phyloP scores from a whole-genome alignment of 345 rosid species.

The Pugionium dolabratum region DNA sequence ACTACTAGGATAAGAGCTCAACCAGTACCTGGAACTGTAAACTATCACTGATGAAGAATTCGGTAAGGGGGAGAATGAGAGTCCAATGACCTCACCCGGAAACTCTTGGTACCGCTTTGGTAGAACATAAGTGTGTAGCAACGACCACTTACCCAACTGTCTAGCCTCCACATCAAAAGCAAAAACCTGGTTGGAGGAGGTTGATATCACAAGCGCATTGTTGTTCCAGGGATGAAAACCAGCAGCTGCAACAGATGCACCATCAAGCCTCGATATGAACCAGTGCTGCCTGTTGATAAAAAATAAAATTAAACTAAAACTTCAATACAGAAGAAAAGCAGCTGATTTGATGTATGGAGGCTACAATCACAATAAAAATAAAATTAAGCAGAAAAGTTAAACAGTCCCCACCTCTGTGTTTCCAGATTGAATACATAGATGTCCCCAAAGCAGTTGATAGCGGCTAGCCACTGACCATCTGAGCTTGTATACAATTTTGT shows the following conservation, averaged over 20 bases:
- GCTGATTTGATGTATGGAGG: neutral
- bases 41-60: constrained; percentile 61
- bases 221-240: constrained; percentile 77
- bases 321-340: neutral
- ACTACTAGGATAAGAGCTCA: neutral
- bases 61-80: constrained; percentile 67
- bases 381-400: neutral
- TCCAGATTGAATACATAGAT: constrained; percentile 77
- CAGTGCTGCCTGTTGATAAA: constrained; percentile 79
- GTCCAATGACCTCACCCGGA: constrained; percentile 94
- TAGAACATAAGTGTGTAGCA: constrained; percentile 53
- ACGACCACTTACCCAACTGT: constrained; percentile 91
- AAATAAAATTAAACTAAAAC: constrained; percentile 5
- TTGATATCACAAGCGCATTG: constrained; percentile 73
- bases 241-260: constrained; percentile 88
- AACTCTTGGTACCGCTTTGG: constrained; percentile 89
- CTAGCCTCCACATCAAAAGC: constrained; percentile 88
- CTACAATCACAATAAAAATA: neutral
- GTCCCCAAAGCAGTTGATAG: constrained; percentile 92
- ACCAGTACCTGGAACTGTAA: constrained; percentile 81
- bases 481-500: constrained; percentile 83
- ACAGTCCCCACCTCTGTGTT: constrained; percentile 59
- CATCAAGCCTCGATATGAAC: constrained; percentile 89
- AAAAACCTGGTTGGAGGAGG: constrained; percentile 83
- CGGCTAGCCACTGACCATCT: constrained; percentile 94